Evolutionary conservation across 1,284 basidiomycete species (phyloP).

Genomic region (Apiotrichum mycotoxinovorans): DNA sequence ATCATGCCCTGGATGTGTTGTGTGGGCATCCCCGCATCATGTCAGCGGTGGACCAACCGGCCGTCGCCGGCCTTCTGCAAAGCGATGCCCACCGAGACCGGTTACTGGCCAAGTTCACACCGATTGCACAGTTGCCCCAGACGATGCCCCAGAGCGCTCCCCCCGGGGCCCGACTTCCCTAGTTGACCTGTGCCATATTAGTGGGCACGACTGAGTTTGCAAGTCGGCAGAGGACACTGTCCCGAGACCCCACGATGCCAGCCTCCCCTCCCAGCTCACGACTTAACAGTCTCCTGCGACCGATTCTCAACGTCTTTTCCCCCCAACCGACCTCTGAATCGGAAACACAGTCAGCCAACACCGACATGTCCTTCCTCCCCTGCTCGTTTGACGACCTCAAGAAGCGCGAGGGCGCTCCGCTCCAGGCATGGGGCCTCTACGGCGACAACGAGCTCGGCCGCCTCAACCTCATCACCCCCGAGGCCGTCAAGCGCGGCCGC

Average conservation of each 20-base stretch:
- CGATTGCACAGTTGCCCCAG: too few species aligned
- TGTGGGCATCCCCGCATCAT: too few species aligned
- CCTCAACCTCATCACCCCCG: constrained; percentile 36
- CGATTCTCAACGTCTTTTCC: not conserved
- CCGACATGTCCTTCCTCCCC: constrained; percentile 2
- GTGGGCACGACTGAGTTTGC: too few species aligned
- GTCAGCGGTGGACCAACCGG: too few species aligned
- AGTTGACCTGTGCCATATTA: too few species aligned
- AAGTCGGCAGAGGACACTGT: too few species aligned
- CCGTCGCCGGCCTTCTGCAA: too few species aligned
- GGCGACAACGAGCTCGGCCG: constrained; percentile 35
- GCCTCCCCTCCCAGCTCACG: not conserved
- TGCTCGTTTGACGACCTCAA: constrained; percentile 24
- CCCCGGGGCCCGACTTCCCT: too few species aligned
- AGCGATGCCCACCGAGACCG: too few species aligned
- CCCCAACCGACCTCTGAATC: not conserved
- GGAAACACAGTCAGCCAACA: not conserved
- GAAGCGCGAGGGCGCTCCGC: constrained; percentile 26
- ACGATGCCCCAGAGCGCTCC: too few species aligned
- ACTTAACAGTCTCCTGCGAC: not conserved
- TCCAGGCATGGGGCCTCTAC: constrained; percentile 39
- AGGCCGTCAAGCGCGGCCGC: constrained; percentile 28
- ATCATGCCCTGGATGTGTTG: too few species aligned
- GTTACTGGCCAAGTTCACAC: too few species aligned
- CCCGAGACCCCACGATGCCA: not conserved